Evolutionary conservation across 169 alveolate genomes (phyloP).

Genomic region (Plasmodium cynomolgi): DNA sequence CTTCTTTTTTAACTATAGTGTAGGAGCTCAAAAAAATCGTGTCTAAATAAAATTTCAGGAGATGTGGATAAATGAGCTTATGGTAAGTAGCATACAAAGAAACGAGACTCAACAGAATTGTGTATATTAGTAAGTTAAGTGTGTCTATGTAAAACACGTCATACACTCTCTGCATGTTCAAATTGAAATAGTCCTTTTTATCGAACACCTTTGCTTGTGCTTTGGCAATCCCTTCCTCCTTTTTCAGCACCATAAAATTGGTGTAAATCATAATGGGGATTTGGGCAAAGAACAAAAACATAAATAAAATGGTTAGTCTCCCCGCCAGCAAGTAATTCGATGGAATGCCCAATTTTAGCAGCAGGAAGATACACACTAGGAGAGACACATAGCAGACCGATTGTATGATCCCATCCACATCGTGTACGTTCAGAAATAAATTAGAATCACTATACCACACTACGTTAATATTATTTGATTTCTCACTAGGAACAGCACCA

Average conservation of each 20-base stretch:
- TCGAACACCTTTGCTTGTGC: not conserved
- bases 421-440: slow-evolving; percentile 45
- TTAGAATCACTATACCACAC: slow-evolving; percentile 32
- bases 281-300: slow-evolving; percentile 37
- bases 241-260: slow-evolving; percentile 21
- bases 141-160: slow-evolving; percentile 30
- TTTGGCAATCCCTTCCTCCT: not conserved
- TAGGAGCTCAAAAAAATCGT: slow-evolving; percentile 35
- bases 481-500: not conserved
- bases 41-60: slow-evolving; percentile 56
- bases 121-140: slow-evolving; percentile 33
- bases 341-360: slow-evolving; percentile 54
- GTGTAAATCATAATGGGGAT: slow-evolving; percentile 53
- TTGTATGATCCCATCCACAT: slow-evolving; percentile 54
- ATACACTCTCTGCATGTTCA: slow-evolving; percentile 21
- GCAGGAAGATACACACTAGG: slow-evolving; percentile 18
- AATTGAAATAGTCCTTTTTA: slow-evolving; percentile 51
- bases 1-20: slow-evolving; percentile 53
- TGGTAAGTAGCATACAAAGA: slow-evolving; percentile 61
- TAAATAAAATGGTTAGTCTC: slow-evolving; percentile 63
- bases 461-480: not conserved
- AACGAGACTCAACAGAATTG: slow-evolving; percentile 1
- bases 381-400: slow-evolving; percentile 20
- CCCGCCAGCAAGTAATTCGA: slow-evolving; percentile 67
- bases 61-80: slow-evolving; percentile 63